Evolutionary conservation across 2,329 filamentous ascomycete species (phyloP).

Genomic region (Talaromyces atroroseus): DNA sequence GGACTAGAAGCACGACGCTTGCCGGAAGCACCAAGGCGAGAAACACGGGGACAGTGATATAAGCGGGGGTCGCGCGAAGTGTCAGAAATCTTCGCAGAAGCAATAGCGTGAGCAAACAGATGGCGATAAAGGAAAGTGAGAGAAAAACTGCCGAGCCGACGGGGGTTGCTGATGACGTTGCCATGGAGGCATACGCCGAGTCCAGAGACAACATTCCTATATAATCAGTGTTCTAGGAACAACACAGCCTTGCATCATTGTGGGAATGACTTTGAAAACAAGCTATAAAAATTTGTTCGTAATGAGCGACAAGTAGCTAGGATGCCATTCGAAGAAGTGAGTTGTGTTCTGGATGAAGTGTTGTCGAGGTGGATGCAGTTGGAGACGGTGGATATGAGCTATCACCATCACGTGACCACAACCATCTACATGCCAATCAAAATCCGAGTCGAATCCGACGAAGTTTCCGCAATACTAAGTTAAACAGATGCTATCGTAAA

Average conservation of each 20-base stretch:
- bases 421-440: neutral
- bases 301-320: neutral
- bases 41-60: conserved; percentile 87
- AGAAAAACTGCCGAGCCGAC: conserved; percentile 78
- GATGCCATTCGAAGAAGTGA: neutral
- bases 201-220: conserved; percentile 10
- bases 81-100: conserved; percentile 87
- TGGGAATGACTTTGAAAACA: neutral
- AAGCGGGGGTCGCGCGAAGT: conserved; percentile 81
- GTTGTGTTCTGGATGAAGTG: neutral
- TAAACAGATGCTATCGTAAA: too few relatives aligned
- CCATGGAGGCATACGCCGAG: conserved; percentile 11
- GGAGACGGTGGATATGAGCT: neutral
- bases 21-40: conserved; percentile 90
- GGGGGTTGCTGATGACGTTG: conserved; percentile 38
- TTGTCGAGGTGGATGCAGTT: neutral
- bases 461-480: too few relatives aligned
- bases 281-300: neutral
- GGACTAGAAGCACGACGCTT: conserved; percentile 84
- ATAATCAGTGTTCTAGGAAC: neutral
- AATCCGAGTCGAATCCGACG: neutral
- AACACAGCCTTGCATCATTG: neutral
- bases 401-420: conserved; percentile 1
- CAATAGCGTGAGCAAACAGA: conserved; percentile 72
- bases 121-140: conserved; percentile 62